These are phyloP conservation scores for Teratosphaeria viscida DNA, from an alignment of 2,329 filamentous ascomycete genomes.

Conservation along the genomic window DNA sequence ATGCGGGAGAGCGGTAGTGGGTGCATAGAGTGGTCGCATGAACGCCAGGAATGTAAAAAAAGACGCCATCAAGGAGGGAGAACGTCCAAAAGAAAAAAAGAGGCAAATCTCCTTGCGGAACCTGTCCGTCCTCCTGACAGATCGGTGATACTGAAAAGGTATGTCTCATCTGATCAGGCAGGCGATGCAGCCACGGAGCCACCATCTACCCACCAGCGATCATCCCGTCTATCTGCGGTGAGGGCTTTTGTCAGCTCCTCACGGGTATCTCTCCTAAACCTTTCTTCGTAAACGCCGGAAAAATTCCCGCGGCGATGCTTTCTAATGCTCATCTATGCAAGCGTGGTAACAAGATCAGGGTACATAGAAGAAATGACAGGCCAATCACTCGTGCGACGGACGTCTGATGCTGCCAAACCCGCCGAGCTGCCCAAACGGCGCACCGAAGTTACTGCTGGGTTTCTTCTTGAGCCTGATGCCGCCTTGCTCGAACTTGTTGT, in stretches of 20 bases:
- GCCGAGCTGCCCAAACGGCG: slow-evolving; percentile 25
- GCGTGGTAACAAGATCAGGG: neutral
- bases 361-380: neutral
- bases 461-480: slow-evolving; percentile 29
- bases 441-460: slow-evolving; percentile 26
- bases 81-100: neutral
- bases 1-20: slow-evolving; percentile 1
- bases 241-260: neutral
- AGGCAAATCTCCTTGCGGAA: neutral
- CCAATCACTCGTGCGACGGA: slow-evolving; percentile 3
- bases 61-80: neutral
- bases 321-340: neutral
- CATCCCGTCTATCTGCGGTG: neutral
- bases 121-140: neutral
- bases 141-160: neutral
- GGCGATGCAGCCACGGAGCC: neutral
- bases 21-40: slow-evolving; percentile 5
- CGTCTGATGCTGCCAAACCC: slow-evolving; percentile 16
- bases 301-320: neutral
- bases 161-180: neutral
- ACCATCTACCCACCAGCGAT: neutral
- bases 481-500: slow-evolving; percentile 20
- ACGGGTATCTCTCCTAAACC: neutral
- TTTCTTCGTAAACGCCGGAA: neutral
- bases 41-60: slow-evolving; percentile 1